Evolutionary conservation across 78 protist species (phyloP).

Genomic region (Dictyostelium firmibasis): DNA sequence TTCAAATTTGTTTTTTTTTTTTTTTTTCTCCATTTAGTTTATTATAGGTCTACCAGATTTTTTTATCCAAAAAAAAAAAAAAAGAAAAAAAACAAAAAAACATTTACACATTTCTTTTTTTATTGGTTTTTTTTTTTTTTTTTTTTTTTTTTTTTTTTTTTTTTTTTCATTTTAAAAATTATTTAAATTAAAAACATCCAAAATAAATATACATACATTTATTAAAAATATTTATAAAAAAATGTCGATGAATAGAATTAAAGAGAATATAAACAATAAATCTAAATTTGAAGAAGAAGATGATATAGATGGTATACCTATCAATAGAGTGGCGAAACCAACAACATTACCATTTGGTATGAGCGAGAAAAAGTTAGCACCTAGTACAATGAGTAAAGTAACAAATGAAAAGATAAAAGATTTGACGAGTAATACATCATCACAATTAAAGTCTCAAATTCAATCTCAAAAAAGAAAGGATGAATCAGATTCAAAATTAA

Average conservation of each 20-base stretch:
- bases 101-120: too few species aligned
- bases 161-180: too few species aligned
- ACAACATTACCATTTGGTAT: background rate
- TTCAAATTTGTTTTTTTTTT: too few species aligned
- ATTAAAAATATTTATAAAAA: background rate
- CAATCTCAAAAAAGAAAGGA: slow-evolving; percentile 11
- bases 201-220: background rate
- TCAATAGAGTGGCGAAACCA: background rate
- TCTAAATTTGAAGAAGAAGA: background rate
- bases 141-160: too few species aligned
- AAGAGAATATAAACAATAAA: background rate
- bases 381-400: slow-evolving; percentile 17
- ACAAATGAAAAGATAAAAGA: slow-evolving; percentile 13
- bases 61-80: too few species aligned
- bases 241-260: background rate
- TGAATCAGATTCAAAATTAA: slow-evolving; percentile 12
- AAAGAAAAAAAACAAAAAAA: too few species aligned
- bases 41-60: too few species aligned
- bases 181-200: too few species aligned
- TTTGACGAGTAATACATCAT: background rate
- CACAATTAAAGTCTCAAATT: background rate
- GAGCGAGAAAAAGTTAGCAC: slow-evolving; percentile 7
- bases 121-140: too few species aligned
- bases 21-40: too few species aligned
- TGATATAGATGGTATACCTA: background rate